phyloP scores from a whole-genome alignment of 352 stramenopile genomes.

The Stramenopiles sp. region DNA sequence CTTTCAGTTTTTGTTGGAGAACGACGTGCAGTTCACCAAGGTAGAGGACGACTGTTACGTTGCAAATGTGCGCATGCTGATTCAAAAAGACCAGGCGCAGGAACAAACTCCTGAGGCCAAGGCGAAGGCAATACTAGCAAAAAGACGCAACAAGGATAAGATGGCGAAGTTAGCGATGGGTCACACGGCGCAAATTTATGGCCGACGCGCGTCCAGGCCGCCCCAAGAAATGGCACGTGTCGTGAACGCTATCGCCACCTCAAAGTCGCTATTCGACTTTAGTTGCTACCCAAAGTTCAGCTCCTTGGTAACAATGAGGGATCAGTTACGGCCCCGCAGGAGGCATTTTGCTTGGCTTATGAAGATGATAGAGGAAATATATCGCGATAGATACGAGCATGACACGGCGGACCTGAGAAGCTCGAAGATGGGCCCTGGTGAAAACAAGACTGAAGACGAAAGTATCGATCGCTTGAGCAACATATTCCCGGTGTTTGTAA shows the following conservation, averaged over 20 bases:
- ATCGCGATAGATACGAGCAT: constrained; percentile 20
- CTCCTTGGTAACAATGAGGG: no score
- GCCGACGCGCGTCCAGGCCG: no score
- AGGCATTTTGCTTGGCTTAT: constrained; percentile 22
- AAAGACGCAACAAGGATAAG: no score
- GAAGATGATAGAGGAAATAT: constrained; percentile 26
- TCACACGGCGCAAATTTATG: no score
- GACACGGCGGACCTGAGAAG: constrained; percentile 15
- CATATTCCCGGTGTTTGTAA: constrained; percentile 24
- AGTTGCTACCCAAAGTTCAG: no score
- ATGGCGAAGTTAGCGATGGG: no score
- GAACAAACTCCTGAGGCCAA: constrained; percentile 14
- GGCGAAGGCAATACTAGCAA: no score
- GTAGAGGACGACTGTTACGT: constrained; percentile 11
- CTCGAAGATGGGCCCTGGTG: not conserved
- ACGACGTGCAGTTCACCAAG: constrained; percentile 11
- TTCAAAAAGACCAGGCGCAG: not conserved
- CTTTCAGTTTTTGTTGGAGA: constrained; percentile 12
- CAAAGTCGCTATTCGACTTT: no score
- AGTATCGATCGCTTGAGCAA: not conserved
- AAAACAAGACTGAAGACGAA: not conserved
- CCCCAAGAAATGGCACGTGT: no score
- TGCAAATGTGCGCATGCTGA: constrained; percentile 12
- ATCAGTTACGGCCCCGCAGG: no score
- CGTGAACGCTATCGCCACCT: no score